Conservation (phyloP, 2,329 filamentous ascomycete genomes). For the Neocatenulostroma microsporum region DNA sequence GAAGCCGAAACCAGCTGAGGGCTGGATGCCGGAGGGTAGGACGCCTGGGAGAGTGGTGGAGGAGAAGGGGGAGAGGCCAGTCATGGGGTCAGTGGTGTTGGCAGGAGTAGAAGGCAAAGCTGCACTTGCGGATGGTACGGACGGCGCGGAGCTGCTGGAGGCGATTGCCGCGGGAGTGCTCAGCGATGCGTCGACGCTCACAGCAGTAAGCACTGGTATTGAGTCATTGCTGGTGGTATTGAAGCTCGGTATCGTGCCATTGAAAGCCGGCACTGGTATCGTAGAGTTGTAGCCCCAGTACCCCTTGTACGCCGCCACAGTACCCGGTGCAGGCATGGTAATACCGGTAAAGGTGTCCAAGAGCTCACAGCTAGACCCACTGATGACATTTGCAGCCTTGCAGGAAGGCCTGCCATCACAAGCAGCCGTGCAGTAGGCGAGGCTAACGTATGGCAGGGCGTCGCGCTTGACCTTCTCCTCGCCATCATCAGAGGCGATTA, state of each 20-base stretch:
- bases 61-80: too few relatives aligned
- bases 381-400: conserved; percentile 5
- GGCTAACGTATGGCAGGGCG: not conserved
- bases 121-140: not conserved
- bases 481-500: not conserved
- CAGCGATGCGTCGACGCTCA: too few relatives aligned
- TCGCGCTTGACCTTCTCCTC: conserved; percentile 1
- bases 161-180: not conserved
- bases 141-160: not conserved
- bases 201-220: too few relatives aligned
- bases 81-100: too few relatives aligned
- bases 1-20: conserved; percentile 3
- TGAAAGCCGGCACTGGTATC: not conserved
- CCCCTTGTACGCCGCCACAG: conserved; percentile 7
- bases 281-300: conserved; percentile 8
- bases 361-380: conserved; percentile 4
- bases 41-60: not conserved
- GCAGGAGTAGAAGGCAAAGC: not conserved
- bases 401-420: conserved; percentile 3
- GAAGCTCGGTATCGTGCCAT: not conserved
- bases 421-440: conserved; percentile 2
- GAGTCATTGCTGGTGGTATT: not conserved
- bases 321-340: not conserved
- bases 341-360: conserved; percentile 6
- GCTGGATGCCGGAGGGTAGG: conserved; percentile 2